Percentiles rank a stretch among this genome's conserved stretches.
Evolutionary conservation across 768 basidiomycete species (phyloP).

Genomic region (Dioszegia aurantiaca): DNA sequence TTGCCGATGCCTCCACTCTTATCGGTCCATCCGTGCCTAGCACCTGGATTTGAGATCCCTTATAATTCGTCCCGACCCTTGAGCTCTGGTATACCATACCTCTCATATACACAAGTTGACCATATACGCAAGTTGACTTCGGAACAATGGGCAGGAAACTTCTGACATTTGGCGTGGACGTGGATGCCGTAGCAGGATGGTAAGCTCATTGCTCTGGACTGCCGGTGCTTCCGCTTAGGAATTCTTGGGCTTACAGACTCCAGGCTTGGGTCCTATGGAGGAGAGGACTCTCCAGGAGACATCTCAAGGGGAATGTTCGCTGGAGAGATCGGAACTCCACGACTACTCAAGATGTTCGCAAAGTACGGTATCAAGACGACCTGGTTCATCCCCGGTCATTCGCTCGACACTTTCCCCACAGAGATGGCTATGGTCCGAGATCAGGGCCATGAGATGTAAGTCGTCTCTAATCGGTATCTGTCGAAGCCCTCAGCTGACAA

Average conservation of each 20-base stretch:
- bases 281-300: conserved; percentile 68
- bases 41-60: too few relatives aligned
- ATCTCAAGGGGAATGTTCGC: conserved; percentile 72
- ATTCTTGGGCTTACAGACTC: not conserved
- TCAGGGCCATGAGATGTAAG: conserved; percentile 67
- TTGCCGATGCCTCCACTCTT: conserved; percentile 7
- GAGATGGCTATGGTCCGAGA: conserved; percentile 69
- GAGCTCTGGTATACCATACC: too few relatives aligned
- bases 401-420: conserved; percentile 70
- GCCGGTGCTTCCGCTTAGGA: not conserved
- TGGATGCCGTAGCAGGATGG: conserved; percentile 77
- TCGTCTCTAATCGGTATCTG: not conserved
- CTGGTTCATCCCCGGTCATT: conserved; percentile 78
- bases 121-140: too few relatives aligned
- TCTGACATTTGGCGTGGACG: conserved; percentile 60
- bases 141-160: conserved; percentile 11
- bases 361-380: conserved; percentile 69
- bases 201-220: too few relatives aligned
- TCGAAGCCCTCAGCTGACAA: conserved; percentile 1
- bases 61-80: too few relatives aligned
- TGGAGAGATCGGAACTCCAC: conserved; percentile 68
- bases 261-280: conserved; percentile 72
- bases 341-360: conserved; percentile 67
- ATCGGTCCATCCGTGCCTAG: conserved; percentile 1
- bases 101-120: too few relatives aligned